Conservation (phyloP, 352 stramenopile species). For the Pythium aquatile region DNA sequence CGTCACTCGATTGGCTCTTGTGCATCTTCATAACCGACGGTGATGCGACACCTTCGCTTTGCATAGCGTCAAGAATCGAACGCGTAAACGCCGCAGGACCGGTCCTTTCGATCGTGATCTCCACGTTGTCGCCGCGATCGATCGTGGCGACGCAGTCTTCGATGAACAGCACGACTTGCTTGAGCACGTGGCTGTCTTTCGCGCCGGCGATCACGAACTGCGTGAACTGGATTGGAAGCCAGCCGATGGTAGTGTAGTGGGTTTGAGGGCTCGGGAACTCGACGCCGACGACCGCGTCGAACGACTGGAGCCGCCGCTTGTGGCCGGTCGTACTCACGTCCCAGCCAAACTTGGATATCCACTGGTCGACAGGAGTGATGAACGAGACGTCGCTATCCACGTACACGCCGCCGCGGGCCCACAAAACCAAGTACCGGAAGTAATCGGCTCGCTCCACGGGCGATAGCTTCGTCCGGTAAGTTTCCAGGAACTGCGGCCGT, state of each 20-base stretch:
- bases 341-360: constrained; percentile 14
- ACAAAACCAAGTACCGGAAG: constrained; percentile 19
- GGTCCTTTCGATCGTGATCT: constrained; percentile 13
- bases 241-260: constrained; percentile 6
- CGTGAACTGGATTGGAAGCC: constrained; percentile 18
- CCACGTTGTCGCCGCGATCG: constrained; percentile 5
- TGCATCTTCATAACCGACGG: neutral
- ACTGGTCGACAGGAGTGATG: constrained; percentile 10
- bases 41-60: neutral
- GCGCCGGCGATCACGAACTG: constrained; percentile 21
- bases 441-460: constrained; percentile 21
- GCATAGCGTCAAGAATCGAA: constrained; percentile 14
- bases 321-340: neutral
- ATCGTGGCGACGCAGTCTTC: constrained; percentile 3
- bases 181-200: neutral
- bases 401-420: constrained; percentile 12
- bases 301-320: neutral
- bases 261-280: constrained; percentile 12
- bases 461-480: constrained; percentile 10
- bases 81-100: constrained; percentile 17
- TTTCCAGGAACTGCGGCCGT: constrained; percentile 9
- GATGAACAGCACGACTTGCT: constrained; percentile 8
- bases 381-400: constrained; percentile 15
- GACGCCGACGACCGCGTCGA: constrained; percentile 2
- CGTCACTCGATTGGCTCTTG: neutral